A percentile compares a stretch with the other conserved stretches of the same genome.
phyloP scores from a whole-genome alignment of 1,284 basidiomycete species.

The Wolfiporia cocos region DNA sequence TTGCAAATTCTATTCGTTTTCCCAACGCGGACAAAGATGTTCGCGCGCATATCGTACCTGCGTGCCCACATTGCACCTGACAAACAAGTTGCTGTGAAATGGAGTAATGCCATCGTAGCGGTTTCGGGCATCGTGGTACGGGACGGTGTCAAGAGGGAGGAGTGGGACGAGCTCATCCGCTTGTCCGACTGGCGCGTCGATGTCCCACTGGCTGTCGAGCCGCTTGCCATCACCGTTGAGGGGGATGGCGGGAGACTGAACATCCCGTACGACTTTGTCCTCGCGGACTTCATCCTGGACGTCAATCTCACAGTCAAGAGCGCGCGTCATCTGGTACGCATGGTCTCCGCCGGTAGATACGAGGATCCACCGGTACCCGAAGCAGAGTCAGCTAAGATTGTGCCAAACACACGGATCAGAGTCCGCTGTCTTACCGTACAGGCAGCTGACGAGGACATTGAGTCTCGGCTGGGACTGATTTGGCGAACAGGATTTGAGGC shows the following conservation, averaged over 20 bases:
- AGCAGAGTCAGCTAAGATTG: conserved; percentile 63
- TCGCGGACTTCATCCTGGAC: conserved; percentile 72
- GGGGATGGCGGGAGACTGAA: conserved; percentile 68
- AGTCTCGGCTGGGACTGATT: conserved; percentile 75
- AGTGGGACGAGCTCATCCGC: conserved; percentile 79
- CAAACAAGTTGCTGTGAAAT: conserved; percentile 15
- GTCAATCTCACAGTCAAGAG: conserved; percentile 61
- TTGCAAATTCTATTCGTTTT: conserved; percentile 43
- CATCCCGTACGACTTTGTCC: conserved; percentile 75
- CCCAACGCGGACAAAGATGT: conserved; percentile 38
- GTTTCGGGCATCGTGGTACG: conserved; percentile 34
- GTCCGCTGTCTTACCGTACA: conserved; percentile 68
- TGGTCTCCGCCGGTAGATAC: conserved; percentile 42
- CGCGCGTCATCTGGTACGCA: conserved; percentile 53
- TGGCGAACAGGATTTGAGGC: conserved; percentile 78
- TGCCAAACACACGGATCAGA: conserved; percentile 63
- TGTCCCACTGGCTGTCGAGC: conserved; percentile 12
- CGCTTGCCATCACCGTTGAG: conserved; percentile 38
- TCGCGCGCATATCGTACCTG: conserved; percentile 41
- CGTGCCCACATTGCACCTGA: conserved; percentile 17
- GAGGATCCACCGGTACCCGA: conserved; percentile 47
- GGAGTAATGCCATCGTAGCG: conserved; percentile 37
- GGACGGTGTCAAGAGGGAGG: conserved; percentile 27
- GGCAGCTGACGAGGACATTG: conserved; percentile 86
- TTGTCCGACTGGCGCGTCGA: conserved; percentile 56